A percentile compares a stretch with the other conserved stretches of the same genome.
Evolutionary conservation across 2,329 filamentous ascomycete species (phyloP).

Genomic region (Colletotrichum tamarilloi): DNA sequence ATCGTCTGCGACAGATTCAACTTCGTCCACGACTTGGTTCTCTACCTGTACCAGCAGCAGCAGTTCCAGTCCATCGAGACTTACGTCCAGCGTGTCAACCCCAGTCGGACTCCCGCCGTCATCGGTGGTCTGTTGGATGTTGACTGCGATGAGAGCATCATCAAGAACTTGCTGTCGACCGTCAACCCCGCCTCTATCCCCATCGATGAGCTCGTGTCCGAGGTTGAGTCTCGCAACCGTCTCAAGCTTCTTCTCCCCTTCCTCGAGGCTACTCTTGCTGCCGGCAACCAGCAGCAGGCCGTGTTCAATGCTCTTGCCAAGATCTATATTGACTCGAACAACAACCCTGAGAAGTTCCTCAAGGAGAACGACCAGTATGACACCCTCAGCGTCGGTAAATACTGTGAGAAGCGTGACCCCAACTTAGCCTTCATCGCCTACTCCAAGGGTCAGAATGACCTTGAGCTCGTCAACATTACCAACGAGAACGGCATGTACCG

Average conservation of each 20-base stretch:
- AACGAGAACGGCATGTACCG: conserved; percentile 99
- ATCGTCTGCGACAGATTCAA: conserved; percentile 99
- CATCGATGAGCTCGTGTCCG: conserved; percentile 91
- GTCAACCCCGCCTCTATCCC: conserved; percentile 88
- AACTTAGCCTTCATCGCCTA: conserved; percentile 96
- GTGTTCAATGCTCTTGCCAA: conserved; percentile 98
- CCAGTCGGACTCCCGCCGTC: conserved; percentile 88
- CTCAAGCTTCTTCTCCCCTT: conserved; percentile 96
- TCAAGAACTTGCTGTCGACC: conserved; percentile 89
- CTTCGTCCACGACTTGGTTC: conserved; percentile 95
- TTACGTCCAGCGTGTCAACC: conserved; percentile 97
- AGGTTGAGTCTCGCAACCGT: conserved; percentile 96
- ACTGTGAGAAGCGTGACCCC: conserved; percentile 98
- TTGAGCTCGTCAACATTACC: conserved; percentile 96
- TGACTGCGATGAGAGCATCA: conserved; percentile 95
- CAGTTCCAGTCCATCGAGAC: conserved; percentile 99
- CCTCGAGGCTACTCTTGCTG: conserved; percentile 89
- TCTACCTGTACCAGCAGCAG: conserved; percentile 98
- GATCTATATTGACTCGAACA: conserved; percentile 99
- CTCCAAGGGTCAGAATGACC: conserved; percentile 94
- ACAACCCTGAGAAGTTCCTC: conserved; percentile 96
- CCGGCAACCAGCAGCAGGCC: conserved; percentile 94
- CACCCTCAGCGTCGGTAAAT: conserved; percentile 91
- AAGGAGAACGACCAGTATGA: conserved; percentile 99
- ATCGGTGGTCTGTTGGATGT: conserved; percentile 95